Conservation (phyloP, 176 grass and related monocot genomes). For the Triticum aestivum region IWGSC_CS_RefSeq_v2.1 NC_057812.1:290033178-290033677, state of each 20-base stretch:
- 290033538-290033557: constrained; percentile 41
- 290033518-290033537: constrained; percentile 92
- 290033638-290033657: constrained; percentile 1
- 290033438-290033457: constrained; percentile 63
- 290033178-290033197: constrained; percentile 63
- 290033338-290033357: constrained; percentile 97
- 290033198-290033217: constrained; percentile 87
- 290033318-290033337: constrained; percentile 90
- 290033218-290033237: constrained; percentile 99
- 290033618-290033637: background rate
- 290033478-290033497: constrained; percentile 97
- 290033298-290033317: constrained; percentile 89
- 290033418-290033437: constrained; percentile 87
- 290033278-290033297: constrained; percentile 86
- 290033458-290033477: constrained; percentile 64
- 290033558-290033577: background rate
- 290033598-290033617: background rate
- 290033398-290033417: constrained; percentile 70
- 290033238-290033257: constrained; percentile 89
- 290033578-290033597: background rate
- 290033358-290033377: constrained; percentile 99
- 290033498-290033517: constrained; percentile 91
- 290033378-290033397: constrained; percentile 99
- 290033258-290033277: constrained; percentile 80
- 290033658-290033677: background rate